Evolutionary conservation across 1,284 basidiomycete genomes (phyloP), one percentile per base, ranked within the genome.

Genomic region (Heliocybe sulcata): DNA sequence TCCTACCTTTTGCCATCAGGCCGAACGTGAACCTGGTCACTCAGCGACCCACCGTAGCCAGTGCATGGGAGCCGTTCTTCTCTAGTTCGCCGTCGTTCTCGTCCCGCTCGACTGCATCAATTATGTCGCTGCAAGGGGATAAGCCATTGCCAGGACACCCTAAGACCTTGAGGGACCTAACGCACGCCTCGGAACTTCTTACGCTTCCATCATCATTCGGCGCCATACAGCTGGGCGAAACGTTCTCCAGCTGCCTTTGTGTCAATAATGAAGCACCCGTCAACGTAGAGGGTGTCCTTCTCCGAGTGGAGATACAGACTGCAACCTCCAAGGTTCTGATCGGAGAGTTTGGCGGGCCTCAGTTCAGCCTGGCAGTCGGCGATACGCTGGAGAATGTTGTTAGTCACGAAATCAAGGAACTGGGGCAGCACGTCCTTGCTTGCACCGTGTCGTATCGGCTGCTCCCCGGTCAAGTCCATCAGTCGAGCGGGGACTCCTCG

Each of bases 31-130:
- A 55, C 51, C 33, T n/a, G 54, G 55, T 50, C 38, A 59, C 57
- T 54, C 62, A 91, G 87, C 79, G 87, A 60, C 90, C 89, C n/a
- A 75, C 84, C 51, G 68, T 91, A 35, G 82, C 85, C 1, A 79
- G 76, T 59, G 78, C 84, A 68, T 90, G 89, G 85, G 82, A 90
- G 59, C 90, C 89, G 16, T 92, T 90, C 69, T 92, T 89, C 68
- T 90, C 88, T 1, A 87, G 81, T 58, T 90, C 89, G 1, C 81
- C 86, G 2, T 82, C 86, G 2, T 85, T 89, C 63, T 89, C 87
- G 9, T 81, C 83, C 2, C 86, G 86, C 62, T 89, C 90, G 1
- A 86, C 88, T 20, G 80, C 83, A 10, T 86, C 85, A 2, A 77
- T 90, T 8, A 72, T 85, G n/a, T 92, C 89, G 14, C 73, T 91